Base-by-base conservation (phyloP, 75 land plant genomes). In the Pseudotsuga menziesii region DNA sequence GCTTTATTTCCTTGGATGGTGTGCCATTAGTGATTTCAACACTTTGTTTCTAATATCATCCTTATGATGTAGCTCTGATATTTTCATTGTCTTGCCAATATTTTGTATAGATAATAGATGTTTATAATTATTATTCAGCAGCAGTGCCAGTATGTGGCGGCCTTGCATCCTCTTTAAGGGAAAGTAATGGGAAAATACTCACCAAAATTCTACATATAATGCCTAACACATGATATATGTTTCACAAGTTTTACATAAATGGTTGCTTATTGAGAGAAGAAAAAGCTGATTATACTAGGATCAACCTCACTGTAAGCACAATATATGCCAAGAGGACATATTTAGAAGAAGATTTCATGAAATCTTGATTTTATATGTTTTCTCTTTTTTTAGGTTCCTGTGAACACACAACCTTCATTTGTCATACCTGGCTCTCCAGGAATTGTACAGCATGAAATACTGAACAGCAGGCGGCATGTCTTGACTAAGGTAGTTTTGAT, bases 401-500 rank as follows among this genome's bases (percentile, higher is more conserved):
- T 89, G 54, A 81, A 92, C 70, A 86, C 90, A 70, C 84, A 90
- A 61, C 98, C 98, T 27, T 62, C 86, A 26, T 84, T 84, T 57
- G 78, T 81, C 13, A 89, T 95, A 58, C 91, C 90, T 54, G 98
- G 98, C 16, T 87, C 87, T 58, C 89, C 98, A 39, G 98, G 82
- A 75, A 91, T 95, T 72, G 91, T 91, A 14, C 90, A 84, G 67
- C 96, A 95, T 83, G 92, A 95, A 77, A 89, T 95, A 56, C 80
- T 97, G 83, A 97, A 94, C 78, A 93, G 94, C 41, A 84, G 91
- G 76, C 91, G 99, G 27, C 99, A 97, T 82, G 93, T 97, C 26
- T 72, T 97, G 76, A 97, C 99, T 29, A 94, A 97, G 95, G 99
- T 97, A 60, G 55, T 12, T 61, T 13, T 44, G 13, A 57, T 72